Evolutionary conservation across 2,329 filamentous ascomycete species (phyloP).

Genomic region (Periconia sp.): DNA sequence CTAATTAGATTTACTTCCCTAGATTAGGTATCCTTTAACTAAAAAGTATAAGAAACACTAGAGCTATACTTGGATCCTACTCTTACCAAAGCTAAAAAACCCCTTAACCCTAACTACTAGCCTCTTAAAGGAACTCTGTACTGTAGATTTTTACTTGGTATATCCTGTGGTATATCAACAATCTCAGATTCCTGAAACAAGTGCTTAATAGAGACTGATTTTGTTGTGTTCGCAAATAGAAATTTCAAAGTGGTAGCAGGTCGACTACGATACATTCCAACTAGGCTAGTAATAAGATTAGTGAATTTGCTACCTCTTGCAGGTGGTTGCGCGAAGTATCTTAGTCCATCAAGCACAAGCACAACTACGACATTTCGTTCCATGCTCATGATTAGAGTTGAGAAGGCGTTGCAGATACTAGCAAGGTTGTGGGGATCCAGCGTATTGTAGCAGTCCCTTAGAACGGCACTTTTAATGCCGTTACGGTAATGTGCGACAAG

Average conservation of each 20-base stretch:
- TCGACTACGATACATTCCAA: neutral
- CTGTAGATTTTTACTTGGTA: too few species aligned
- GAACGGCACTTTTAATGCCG: neutral
- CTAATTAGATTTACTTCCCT: too few species aligned
- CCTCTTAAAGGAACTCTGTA: too few species aligned
- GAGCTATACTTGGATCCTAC: too few species aligned
- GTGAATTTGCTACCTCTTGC: conserved; percentile 1
- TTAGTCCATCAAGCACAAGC: conserved; percentile 3
- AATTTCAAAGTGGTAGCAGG: conserved; percentile 3
- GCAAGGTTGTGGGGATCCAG: neutral
- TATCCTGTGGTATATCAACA: conserved; percentile 4
- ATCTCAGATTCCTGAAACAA: conserved; percentile 6
- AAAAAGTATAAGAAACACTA: too few species aligned
- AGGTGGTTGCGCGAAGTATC: conserved; percentile 5
- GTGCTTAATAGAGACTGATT: conserved; percentile 3
- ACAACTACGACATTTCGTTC: neutral
- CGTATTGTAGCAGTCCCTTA: neutral
- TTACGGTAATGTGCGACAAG: conserved; percentile 5
- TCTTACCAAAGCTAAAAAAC: too few species aligned
- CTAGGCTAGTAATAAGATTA: neutral
- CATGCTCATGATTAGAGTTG: neutral
- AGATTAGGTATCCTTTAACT: too few species aligned
- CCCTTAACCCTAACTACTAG: too few species aligned
- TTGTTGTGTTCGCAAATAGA: conserved; percentile 6
- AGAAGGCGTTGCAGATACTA: conserved; percentile 6